Evolutionary conservation across 1,284 basidiomycete species (phyloP), one percentile per base, ranked within the genome.

Genomic region (Ustilago tritici): DNA sequence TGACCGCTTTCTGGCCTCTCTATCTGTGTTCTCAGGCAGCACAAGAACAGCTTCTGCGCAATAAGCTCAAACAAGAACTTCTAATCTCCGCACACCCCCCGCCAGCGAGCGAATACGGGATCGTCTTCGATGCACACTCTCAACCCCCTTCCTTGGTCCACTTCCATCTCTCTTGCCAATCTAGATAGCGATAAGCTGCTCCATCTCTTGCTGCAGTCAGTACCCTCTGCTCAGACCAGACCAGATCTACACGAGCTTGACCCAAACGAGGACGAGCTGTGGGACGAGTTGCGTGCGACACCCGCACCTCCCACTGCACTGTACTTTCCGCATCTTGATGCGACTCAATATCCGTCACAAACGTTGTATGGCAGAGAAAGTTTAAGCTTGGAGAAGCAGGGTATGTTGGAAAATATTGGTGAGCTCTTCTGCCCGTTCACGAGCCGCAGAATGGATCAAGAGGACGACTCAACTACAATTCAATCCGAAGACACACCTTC

Each of bases 141-240:
- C 23, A 31, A 41, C 34, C 3, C 55, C 17, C n/a, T 19, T 6
- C 12, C 40, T 41, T 41, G 11, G 12, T 19, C 46, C 4, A 47
- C 31, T 17, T 40, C 41, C 58, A 36, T 40, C 47, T 43, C 43
- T 11, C 12, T 52, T 11, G 17, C 47, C 47, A 14, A 32, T 19
- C 59, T 57, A n/a, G 57, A 65, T 28, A 56, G 58, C 10, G 28
- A 61, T 15, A 46, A 60, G 31, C 54, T 65, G 2, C 62, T 70
- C 11, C n/a, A 46, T 1, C 17, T 70, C 10, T 47, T 70, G 3
- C 68, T 65, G 8, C 54, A 41, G 34, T 70, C 68, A 0, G 53
- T 70, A 6, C 68, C 68, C 2, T 70, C 68, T 2, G 28, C 38
- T 34, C 62, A 70, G 15, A 14, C 41, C 15, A 47, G 62, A 40